Conservation (phyloP, 2,329 filamentous ascomycete genomes). For the Rhynchosporium graminicola region DNA sequence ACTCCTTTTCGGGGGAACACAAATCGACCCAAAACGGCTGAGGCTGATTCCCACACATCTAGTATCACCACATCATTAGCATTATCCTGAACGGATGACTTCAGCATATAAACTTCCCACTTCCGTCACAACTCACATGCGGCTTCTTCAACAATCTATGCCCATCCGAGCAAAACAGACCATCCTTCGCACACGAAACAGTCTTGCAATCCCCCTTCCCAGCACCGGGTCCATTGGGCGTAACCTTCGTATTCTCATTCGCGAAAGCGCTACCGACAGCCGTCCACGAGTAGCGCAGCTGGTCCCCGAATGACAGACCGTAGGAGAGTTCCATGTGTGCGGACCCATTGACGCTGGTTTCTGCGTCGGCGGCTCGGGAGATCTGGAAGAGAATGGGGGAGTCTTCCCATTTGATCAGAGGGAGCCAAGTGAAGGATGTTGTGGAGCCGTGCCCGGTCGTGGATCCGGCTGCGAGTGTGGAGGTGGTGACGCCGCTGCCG, state of each 20-base stretch:
- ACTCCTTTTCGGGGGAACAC: no score
- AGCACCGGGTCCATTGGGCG: neutral
- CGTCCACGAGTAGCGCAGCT: neutral
- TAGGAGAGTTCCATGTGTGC: neutral
- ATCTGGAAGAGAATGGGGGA: neutral
- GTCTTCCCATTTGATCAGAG: neutral
- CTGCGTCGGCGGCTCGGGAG: neutral
- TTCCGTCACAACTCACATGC: neutral
- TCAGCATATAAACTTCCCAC: no score
- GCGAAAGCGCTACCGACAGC: neutral
- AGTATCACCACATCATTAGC: no score
- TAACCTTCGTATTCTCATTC: neutral
- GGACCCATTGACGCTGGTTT: neutral
- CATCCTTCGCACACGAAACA: neutral
- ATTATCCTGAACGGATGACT: no score
- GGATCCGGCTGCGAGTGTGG: neutral
- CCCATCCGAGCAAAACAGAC: neutral
- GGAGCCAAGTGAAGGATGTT: no score
- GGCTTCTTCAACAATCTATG: neutral
- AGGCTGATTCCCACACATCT: no score
- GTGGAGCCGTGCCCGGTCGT: neutral
- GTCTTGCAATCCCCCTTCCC: neutral
- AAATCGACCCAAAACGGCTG: no score
- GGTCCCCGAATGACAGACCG: neutral
- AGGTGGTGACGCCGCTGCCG: no score